These are phyloP conservation scores for Blastomyces silverae DNA, from an alignment of 2,329 filamentous ascomycete genomes.

Conservation along the genomic window DNA sequence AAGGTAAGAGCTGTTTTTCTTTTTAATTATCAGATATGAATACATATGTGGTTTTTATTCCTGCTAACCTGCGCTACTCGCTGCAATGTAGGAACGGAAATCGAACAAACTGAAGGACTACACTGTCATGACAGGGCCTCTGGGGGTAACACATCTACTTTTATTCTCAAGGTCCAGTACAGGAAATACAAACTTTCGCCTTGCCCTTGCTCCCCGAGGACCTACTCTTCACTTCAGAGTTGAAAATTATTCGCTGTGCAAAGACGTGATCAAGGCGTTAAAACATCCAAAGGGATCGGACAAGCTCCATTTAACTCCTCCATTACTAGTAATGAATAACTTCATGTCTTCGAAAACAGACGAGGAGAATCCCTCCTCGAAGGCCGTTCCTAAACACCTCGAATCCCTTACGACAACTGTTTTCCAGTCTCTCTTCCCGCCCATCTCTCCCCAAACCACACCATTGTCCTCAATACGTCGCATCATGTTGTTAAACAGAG, in stretches of 20 bases:
- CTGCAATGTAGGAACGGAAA: conserved; percentile 58
- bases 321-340: conserved; percentile 97
- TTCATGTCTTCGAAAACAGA: conserved; percentile 61
- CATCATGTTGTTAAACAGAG: conserved; percentile 83
- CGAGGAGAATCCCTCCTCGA: conserved; percentile 50
- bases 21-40: not conserved
- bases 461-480: conserved; percentile 88
- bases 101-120: conserved; percentile 88
- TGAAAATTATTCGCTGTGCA: conserved; percentile 88
- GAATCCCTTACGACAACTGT: conserved; percentile 88
- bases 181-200: conserved; percentile 86
- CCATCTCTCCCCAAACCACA: conserved; percentile 85
- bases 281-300: conserved; percentile 74
- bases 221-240: conserved; percentile 92
- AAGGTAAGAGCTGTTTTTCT: conserved; percentile 47
- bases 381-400: conserved; percentile 83
- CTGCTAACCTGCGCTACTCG: conserved; percentile 9
- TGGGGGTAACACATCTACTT: conserved; percentile 87
- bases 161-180: conserved; percentile 84
- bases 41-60: conserved; percentile 5
- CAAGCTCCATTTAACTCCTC: conserved; percentile 78
- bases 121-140: conserved; percentile 86
- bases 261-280: conserved; percentile 78
- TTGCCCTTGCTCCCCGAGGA: conserved; percentile 80
- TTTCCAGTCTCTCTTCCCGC: conserved; percentile 93